These are phyloP conservation scores for Colletotrichum gigasporum DNA, from an alignment of 2,329 filamentous ascomycete species.

Conservation along the genomic window DNA sequence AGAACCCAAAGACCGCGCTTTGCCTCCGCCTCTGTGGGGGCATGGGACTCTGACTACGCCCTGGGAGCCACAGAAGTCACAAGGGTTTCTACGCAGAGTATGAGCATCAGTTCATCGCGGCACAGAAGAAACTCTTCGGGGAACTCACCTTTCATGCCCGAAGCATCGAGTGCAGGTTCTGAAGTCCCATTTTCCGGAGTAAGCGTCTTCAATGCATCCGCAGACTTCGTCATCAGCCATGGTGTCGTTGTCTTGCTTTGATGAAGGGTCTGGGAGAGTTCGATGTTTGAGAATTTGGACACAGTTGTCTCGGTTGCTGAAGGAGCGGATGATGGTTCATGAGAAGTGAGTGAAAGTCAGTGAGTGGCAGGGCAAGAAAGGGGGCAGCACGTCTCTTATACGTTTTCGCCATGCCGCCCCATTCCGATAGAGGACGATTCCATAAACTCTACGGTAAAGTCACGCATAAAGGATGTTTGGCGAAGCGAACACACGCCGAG, in stretches of 20 bases:
- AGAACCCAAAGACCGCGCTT: slow-evolving; percentile 1
- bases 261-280: too few species aligned
- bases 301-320: too few species aligned
- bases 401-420: not conserved
- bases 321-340: too few species aligned
- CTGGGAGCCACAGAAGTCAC: slow-evolving; percentile 14
- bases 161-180: slow-evolving; percentile 22
- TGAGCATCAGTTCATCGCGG: not conserved
- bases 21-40: slow-evolving; percentile 3
- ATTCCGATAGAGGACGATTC: not conserved
- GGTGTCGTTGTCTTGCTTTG: not conserved
- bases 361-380: too few species aligned
- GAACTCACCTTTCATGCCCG: slow-evolving; percentile 13
- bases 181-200: slow-evolving; percentile 26
- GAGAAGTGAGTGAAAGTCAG: too few species aligned
- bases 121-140: not conserved
- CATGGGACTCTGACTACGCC: slow-evolving; percentile 29
- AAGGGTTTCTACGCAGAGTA: not conserved
- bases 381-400: not conserved
- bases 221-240: slow-evolving; percentile 30
- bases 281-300: not conserved
- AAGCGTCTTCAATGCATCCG: slow-evolving; percentile 33
- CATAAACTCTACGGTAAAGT: not conserved
- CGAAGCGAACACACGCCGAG: not conserved
- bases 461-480: not conserved